phyloP scores from a whole-genome alignment of 495 filamentous ascomycete genomes.

The Elasticomyces elasticus region DNA sequence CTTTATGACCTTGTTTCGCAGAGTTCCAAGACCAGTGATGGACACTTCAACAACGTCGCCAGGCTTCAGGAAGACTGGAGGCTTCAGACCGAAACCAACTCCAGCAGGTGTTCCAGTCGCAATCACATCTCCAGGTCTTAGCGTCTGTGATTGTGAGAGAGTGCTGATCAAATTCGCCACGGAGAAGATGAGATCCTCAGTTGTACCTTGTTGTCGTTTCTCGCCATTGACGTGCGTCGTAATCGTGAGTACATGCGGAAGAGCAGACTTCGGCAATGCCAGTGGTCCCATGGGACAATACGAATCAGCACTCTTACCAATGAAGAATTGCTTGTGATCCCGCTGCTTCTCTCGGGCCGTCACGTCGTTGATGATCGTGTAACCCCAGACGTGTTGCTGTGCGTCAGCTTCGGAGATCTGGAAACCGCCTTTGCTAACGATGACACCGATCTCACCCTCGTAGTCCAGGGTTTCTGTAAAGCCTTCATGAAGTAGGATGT shows the following conservation, averaged over 20 bases:
- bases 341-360: slow-evolving; percentile 47
- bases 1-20: slow-evolving; percentile 37
- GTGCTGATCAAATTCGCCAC: slow-evolving; percentile 36
- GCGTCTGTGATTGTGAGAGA: slow-evolving; percentile 37
- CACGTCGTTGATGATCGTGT: slow-evolving; percentile 49
- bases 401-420: slow-evolving; percentile 39
- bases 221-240: slow-evolving; percentile 41
- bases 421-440: slow-evolving; percentile 43
- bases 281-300: slow-evolving; percentile 49
- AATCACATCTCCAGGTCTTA: slow-evolving; percentile 39
- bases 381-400: slow-evolving; percentile 46
- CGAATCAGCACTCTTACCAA: slow-evolving; percentile 37
- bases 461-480: slow-evolving; percentile 46
- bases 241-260: slow-evolving; percentile 34
- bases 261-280: slow-evolving; percentile 38
- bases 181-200: slow-evolving; percentile 39
- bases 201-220: slow-evolving; percentile 35
- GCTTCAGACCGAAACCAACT: slow-evolving; percentile 42
- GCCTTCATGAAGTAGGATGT: slow-evolving; percentile 38
- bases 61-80: slow-evolving; percentile 38
- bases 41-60: slow-evolving; percentile 37
- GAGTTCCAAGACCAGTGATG: slow-evolving; percentile 37
- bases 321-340: slow-evolving; percentile 50
- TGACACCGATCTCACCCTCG: slow-evolving; percentile 49
- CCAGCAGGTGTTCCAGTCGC: slow-evolving; percentile 44